Conservation (phyloP, 139 green algal species). For the Auxenochlorella protothecoides region DNA sequence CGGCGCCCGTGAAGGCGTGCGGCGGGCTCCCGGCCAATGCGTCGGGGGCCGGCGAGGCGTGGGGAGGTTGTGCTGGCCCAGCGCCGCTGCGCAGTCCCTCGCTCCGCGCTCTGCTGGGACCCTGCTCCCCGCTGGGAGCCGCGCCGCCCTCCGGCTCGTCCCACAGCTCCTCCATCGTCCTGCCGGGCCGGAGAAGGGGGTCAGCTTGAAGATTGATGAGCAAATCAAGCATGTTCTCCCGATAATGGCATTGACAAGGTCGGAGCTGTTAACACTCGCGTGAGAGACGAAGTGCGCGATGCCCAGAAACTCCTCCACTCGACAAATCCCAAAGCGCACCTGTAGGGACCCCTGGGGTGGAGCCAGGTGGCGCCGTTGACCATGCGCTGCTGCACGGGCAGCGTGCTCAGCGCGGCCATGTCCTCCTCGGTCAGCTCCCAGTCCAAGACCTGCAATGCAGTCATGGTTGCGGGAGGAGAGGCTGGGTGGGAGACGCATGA, state of each 20-base stretch:
- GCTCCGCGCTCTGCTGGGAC: background rate
- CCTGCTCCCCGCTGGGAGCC: no score
- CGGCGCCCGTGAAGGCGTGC: no score
- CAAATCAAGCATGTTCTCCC: no score
- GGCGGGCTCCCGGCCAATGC: no score
- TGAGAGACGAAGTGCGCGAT: no score
- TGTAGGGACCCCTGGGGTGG: conserved; percentile 58
- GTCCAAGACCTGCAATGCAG: conserved; percentile 51
- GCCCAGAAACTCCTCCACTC: background rate
- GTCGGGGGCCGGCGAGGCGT: background rate
- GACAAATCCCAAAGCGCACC: background rate
- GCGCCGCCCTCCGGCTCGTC: conserved; percentile 40
- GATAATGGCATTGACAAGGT: no score
- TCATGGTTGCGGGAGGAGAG: conserved; percentile 39
- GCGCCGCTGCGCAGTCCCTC: background rate
- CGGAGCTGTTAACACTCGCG: no score
- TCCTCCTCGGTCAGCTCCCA: conserved; percentile 52
- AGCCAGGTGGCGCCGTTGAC: conserved; percentile 58
- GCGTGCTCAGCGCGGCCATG: conserved; percentile 33
- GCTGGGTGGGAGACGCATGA: background rate
- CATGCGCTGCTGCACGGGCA: conserved; percentile 60
- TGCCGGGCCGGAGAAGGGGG: background rate
- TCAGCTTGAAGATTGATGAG: no score
- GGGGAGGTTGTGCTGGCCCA: background rate
- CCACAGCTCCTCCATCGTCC: conserved; percentile 69